phyloP scores from a whole-genome alignment of 169 alveolate genomes.

The Cyclospora cayetanensis region DNA sequence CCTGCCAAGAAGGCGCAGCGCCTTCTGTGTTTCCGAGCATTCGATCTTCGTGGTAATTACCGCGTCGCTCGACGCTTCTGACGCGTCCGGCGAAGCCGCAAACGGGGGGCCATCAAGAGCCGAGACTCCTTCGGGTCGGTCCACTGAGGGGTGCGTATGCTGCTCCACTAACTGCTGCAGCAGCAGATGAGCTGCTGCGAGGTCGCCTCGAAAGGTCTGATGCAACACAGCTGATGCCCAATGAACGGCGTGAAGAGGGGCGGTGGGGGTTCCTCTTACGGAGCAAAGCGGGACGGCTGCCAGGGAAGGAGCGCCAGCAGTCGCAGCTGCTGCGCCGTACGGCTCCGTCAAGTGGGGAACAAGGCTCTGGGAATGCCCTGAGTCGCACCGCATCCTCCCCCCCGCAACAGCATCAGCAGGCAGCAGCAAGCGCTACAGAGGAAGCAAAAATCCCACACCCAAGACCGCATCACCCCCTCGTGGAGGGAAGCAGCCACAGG shows the following conservation, averaged over 20 bases:
- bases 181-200: conserved; percentile 52
- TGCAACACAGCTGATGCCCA: conserved; percentile 96
- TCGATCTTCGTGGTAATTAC: background rate
- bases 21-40: background rate
- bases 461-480: background rate
- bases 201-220: conserved; percentile 10
- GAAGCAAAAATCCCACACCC: background rate
- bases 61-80: background rate
- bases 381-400: conserved; percentile 18
- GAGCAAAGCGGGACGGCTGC: conserved; percentile 97
- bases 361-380: conserved; percentile 88
- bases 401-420: background rate
- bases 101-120: background rate
- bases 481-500: background rate
- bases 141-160: background rate
- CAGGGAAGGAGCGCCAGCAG: background rate
- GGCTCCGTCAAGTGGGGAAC: conserved; percentile 97
- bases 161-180: conserved; percentile 24
- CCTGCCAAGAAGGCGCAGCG: conserved; percentile 15
- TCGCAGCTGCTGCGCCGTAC: conserved; percentile 95
- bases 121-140: background rate
- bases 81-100: background rate
- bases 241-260: conserved; percentile 98
- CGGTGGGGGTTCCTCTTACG: conserved; percentile 96
- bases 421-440: background rate